Conservation (phyloP, 2,329 filamentous ascomycete genomes). For the Aureobasidium pullulans region DNA sequence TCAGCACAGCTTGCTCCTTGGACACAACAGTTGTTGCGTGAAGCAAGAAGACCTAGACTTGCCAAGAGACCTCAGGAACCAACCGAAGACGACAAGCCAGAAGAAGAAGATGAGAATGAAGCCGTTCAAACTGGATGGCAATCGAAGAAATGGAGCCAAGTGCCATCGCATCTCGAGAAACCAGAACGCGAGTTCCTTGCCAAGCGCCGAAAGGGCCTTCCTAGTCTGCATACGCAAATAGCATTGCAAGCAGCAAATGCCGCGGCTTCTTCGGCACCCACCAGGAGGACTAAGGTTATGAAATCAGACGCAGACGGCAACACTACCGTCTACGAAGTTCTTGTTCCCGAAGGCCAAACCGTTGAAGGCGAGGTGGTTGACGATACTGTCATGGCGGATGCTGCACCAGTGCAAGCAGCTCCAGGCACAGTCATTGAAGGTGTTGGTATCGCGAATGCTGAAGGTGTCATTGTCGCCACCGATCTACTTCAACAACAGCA, state of each 20-base stretch:
- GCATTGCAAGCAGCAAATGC: conserved; percentile 16
- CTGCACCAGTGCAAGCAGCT: conserved; percentile 42
- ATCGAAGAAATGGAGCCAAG: conserved; percentile 50
- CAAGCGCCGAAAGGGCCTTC: conserved; percentile 52
- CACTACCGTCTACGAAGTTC: conserved; percentile 75
- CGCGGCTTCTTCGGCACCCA: conserved; percentile 31
- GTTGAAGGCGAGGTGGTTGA: conserved; percentile 75
- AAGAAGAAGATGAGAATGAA: conserved; percentile 25
- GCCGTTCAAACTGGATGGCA: conserved; percentile 39
- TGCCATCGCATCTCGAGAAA: conserved; percentile 50
- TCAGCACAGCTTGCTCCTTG: conserved; percentile 68
- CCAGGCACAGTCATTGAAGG: conserved; percentile 54
- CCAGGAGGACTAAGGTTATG: conserved; percentile 74
- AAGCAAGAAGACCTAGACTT: conserved; percentile 67
- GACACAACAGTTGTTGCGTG: conserved; percentile 74
- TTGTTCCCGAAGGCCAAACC: conserved; percentile 68
- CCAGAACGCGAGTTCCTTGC: conserved; percentile 56
- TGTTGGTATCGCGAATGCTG: conserved; percentile 52
- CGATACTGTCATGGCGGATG: conserved; percentile 40
- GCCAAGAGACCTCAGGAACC: conserved; percentile 63
- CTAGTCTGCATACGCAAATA: conserved; percentile 41
- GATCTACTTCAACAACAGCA: conserved; percentile 38
- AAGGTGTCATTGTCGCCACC: conserved; percentile 51
- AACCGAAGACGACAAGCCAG: conserved; percentile 55
- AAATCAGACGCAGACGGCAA: conserved; percentile 73